Percentiles rank a stretch among this genome's conserved stretches.
Evolutionary conservation across 2,329 filamentous ascomycete species (phyloP).

Genomic region (Metarhizium brunneum): DNA sequence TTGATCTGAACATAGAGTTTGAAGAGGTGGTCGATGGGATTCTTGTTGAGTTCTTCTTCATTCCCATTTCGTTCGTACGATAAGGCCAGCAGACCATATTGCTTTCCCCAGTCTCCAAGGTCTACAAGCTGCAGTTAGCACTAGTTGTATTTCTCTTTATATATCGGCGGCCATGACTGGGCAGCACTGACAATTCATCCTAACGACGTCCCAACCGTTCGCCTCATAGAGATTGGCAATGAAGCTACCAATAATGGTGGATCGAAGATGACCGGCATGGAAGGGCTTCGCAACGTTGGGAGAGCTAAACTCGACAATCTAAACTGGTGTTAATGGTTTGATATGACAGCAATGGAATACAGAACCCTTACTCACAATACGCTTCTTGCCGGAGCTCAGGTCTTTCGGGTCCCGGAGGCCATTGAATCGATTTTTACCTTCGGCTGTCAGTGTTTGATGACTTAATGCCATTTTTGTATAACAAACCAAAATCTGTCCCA

Average conservation of each 20-base stretch:
- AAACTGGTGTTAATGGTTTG: not conserved
- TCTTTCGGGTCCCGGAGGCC: slow-evolving; percentile 55
- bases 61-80: slow-evolving; percentile 68
- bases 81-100: slow-evolving; percentile 63
- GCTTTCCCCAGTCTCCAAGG: slow-evolving; percentile 74
- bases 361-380: slow-evolving; percentile 26
- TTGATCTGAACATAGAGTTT: slow-evolving; percentile 77
- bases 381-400: slow-evolving; percentile 52
- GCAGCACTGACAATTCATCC: slow-evolving; percentile 49
- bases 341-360: not conserved
- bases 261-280: slow-evolving; percentile 68
- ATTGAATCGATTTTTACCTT: slow-evolving; percentile 50
- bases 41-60: slow-evolving; percentile 59
- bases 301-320: slow-evolving; percentile 72
- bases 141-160: not conserved
- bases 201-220: slow-evolving; percentile 63
- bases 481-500: slow-evolving; percentile 37
- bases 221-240: slow-evolving; percentile 61
- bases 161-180: not conserved
- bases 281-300: slow-evolving; percentile 84
- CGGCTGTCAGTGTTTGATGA: slow-evolving; percentile 14
- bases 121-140: slow-evolving; percentile 29
- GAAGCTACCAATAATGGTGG: slow-evolving; percentile 73
- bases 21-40: slow-evolving; percentile 76
- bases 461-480: not conserved